Percentiles rank a stretch among this genome's conserved stretches.
phyloP scores from a whole-genome alignment of 2,329 filamentous ascomycete genomes.

The Drechslerella dactyloides region DNA sequence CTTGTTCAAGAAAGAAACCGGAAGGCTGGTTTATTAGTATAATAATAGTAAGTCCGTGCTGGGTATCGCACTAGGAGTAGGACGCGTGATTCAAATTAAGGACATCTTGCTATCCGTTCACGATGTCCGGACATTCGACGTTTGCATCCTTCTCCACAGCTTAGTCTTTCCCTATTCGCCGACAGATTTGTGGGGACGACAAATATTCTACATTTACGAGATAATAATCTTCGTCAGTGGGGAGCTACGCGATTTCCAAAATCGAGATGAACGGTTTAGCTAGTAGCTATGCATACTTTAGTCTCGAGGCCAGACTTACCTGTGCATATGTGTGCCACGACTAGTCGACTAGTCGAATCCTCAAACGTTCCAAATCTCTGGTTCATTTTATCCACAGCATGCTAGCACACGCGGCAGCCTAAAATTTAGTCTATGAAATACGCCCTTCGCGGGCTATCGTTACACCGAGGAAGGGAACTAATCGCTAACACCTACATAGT shows the following conservation, averaged over 20 bases:
- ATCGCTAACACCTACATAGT: conserved; percentile 13
- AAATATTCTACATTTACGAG: no score
- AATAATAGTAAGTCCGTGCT: conserved; percentile 18
- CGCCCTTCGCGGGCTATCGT: conserved; percentile 22
- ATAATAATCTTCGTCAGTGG: neutral
- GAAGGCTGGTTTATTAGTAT: conserved; percentile 29
- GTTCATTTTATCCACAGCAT: no score
- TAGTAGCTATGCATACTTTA: no score
- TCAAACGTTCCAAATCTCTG: no score
- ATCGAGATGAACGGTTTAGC: no score
- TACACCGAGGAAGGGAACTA: conserved; percentile 27
- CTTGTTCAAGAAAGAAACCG: conserved; percentile 1
- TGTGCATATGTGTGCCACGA: neutral
- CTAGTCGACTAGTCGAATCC: no score
- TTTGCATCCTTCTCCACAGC: no score
- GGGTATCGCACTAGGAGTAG: neutral
- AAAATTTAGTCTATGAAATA: neutral
- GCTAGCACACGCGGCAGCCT: neutral
- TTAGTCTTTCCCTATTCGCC: no score
- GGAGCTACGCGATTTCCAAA: no score
- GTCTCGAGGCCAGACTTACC: neutral
- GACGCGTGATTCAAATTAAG: neutral
- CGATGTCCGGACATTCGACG: no score
- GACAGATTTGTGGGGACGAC: no score
- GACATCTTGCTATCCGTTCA: neutral